Base-by-base conservation (phyloP, 768 basidiomycete genomes). In the Nevesoporus exiguus region DNA sequence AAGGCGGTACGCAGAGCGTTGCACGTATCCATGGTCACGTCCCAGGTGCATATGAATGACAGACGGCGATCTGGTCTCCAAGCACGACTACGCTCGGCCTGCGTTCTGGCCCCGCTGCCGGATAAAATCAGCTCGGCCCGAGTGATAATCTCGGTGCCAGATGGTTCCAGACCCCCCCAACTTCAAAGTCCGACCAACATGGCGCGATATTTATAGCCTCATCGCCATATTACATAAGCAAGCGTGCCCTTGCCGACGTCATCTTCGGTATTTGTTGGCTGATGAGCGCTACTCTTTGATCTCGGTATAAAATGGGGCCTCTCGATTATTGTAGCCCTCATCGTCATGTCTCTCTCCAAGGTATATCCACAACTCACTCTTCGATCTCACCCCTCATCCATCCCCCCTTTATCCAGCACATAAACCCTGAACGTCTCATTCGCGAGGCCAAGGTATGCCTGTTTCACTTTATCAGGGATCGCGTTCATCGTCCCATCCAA, bases 381-480 rank as follows among this genome's bases (percentile, higher is more conserved):
- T 47, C n/a, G n/a, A n/a, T 29, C 55, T 52, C 29, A 13, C 47
- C 24, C 27, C n/a, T 36, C 5, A 3, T 41, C 57, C 30, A 49
- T 50, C 31, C 1, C 44, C n/a, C 2, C 10, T 14, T 49, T 48
- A 37, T 29, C 25, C 57, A 87, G 85, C 85, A 84, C 60, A 73
- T 92, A 62, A 81, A 90, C 69, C 71, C 88, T 1, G 86, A 87
- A 51, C 71, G 74, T 47, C 77, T 93, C 66, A 73, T 93, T 39
- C 76, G 76, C 59, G 73, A 81, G 36, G 70, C 85, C 21, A 77
- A 75, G 66, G 86, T 82, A 42, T 65, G 51, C 46, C 7, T 66
- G 51, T 19, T 27, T 27, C 5, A 10, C 11, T 5, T n/a, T 37
- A 25, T 15, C 17, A 15, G 7, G 9, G 17, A 44, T 31, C 41